Evolutionary conservation across 805 yeast genomes (phyloP), one percentile per base, ranked within the genome.

Genomic region (Barnettozyma siamensis): DNA sequence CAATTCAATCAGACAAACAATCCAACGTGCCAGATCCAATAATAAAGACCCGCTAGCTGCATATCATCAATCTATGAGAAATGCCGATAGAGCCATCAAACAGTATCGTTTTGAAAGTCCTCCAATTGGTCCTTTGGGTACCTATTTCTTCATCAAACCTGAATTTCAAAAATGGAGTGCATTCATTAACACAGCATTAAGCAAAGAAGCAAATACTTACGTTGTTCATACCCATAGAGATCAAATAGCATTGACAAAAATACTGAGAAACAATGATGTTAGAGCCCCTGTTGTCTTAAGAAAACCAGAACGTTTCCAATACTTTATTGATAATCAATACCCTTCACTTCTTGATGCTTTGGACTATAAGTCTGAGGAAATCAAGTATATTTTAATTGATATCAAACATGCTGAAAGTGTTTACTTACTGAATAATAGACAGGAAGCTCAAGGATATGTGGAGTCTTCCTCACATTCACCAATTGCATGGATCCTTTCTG

Each of bases 101-200:
- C 64, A 64, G 12, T 35, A 49, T 0, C 51, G 60, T 13, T 80
- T 75, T 69, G 69, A 68, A 15, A 51, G 59, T 2, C 54, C 54
- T 28, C 95, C 95, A 0, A 59, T 82, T 15, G 98, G 98, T 0
- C 99, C 99, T 0, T 47, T 91, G 2, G 96, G 96, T 1, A 49
- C 68, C 4, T 63, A 64, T 44, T 66, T 88, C 3, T 66, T 73
- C 5, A 65, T 91, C 12, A 83, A 77, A 52, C 57, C 63, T 2
- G 78, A 72, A 8, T 75, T 62, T 50, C 62, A 68, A 17, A 57
- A 65, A 23, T 89, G 88, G 88, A 62, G 71, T 5, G 72, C 72
- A 19, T 59, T 83, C 5, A 55, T 89, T 7, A 94, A 86, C 51
- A 59, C 75, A 0, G 55, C 68, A 1, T 57, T 88, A 24, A 69